A percentile compares a stretch with the other conserved stretches of the same genome.
Evolutionary conservation across 371 early-diverging fungal species (phyloP).

Genomic region (Rhizopus microsporus): DNA sequence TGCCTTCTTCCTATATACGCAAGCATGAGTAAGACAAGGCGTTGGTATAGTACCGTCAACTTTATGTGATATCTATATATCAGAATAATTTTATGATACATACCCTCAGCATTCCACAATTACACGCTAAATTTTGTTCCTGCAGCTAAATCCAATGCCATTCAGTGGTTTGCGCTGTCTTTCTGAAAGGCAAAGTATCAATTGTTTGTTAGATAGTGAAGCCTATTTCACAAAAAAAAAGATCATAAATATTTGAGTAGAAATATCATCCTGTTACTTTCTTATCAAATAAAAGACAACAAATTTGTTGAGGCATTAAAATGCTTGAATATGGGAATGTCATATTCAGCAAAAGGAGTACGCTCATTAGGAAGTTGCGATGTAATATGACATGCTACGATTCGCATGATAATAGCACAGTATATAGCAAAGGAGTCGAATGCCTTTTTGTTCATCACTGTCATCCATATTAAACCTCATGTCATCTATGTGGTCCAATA

Average conservation of each 20-base stretch:
- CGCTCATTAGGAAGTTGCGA: slow-evolving; percentile 23
- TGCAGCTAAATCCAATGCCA: slow-evolving; percentile 20
- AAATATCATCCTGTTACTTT: slow-evolving; percentile 7
- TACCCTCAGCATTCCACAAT: slow-evolving; percentile 26
- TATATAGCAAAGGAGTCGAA: slow-evolving; percentile 4
- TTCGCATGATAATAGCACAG: slow-evolving; percentile 25
- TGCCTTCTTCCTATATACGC: slow-evolving; percentile 25
- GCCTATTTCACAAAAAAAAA: slow-evolving; percentile 8
- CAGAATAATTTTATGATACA: slow-evolving; percentile 17
- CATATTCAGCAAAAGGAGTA: slow-evolving; percentile 27
- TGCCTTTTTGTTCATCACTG: slow-evolving; percentile 11
- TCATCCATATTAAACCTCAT: slow-evolving; percentile 7
- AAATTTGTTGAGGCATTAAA: slow-evolving; percentile 19
- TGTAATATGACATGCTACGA: slow-evolving; percentile 17
- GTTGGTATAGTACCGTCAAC: slow-evolving; percentile 15
- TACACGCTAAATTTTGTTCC: slow-evolving; percentile 18
- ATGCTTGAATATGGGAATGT: slow-evolving; percentile 30
- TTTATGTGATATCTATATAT: slow-evolving; percentile 17
- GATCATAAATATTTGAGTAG: slow-evolving; percentile 12
- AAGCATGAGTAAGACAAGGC: slow-evolving; percentile 18
- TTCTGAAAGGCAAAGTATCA: slow-evolving; percentile 20
- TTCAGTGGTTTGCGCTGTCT: slow-evolving; percentile 17
- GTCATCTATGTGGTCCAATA: slow-evolving; percentile 11
- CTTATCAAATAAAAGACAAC: slow-evolving; percentile 11
- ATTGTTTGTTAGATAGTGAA: slow-evolving; percentile 14